phyloP scores from a whole-genome alignment of 2,329 filamentous ascomycete genomes.

The Arthrobotrys sphaeroides region DNA sequence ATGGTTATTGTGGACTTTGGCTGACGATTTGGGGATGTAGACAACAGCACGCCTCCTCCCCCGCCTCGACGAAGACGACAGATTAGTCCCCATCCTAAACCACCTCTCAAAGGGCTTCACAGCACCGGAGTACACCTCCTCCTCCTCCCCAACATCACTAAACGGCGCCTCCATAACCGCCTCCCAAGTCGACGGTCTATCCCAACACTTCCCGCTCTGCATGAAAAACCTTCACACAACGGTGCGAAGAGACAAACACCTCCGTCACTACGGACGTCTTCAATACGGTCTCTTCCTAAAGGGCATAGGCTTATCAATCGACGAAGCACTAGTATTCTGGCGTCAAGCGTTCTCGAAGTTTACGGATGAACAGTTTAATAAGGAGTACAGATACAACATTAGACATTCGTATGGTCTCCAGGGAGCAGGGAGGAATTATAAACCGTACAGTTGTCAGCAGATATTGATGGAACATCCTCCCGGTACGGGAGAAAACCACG shows the following conservation, averaged over 20 bases:
- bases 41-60: slow-evolving; percentile 90
- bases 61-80: slow-evolving; percentile 93
- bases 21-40: slow-evolving; percentile 64
- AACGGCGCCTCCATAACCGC: slow-evolving; percentile 79
- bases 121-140: slow-evolving; percentile 85
- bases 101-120: slow-evolving; percentile 96
- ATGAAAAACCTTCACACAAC: slow-evolving; percentile 91
- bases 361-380: slow-evolving; percentile 94
- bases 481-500: slow-evolving; percentile 86
- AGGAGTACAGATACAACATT: slow-evolving; percentile 96
- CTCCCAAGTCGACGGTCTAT: slow-evolving; percentile 79
- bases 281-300: slow-evolving; percentile 98
- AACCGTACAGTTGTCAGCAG: slow-evolving; percentile 92
- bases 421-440: slow-evolving; percentile 88
- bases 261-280: slow-evolving; percentile 91
- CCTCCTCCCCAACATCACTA: slow-evolving; percentile 68
- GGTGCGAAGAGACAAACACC: slow-evolving; percentile 83
- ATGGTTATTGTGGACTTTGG: no score
- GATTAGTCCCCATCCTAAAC: slow-evolving; percentile 76
- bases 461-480: slow-evolving; percentile 89
- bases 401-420: slow-evolving; percentile 96
- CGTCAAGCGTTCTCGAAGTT: slow-evolving; percentile 83
- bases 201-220: slow-evolving; percentile 86
- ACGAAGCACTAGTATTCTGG: slow-evolving; percentile 94
- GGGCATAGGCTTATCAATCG: slow-evolving; percentile 88